Conservation (phyloP, 495 filamentous ascomycete genomes). For the Jackrogersella minutella region DNA sequence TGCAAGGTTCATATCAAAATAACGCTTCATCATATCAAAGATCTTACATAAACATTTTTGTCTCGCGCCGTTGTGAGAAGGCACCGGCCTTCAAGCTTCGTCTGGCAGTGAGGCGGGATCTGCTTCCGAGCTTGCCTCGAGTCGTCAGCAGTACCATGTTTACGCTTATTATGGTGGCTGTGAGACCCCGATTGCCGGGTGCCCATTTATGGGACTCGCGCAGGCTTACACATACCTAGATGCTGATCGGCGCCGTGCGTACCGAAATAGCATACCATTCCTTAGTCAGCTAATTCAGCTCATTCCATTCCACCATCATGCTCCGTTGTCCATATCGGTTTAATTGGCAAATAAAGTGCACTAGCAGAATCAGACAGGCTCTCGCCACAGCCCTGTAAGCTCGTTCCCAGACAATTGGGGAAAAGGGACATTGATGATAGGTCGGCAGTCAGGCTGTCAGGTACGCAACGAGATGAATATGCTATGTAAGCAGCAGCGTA, state of each 20-base stretch:
- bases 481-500: slow-evolving; percentile 5
- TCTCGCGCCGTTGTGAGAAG: no score
- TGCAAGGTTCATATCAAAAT: no score
- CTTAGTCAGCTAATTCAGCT: background rate
- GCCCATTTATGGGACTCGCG: background rate
- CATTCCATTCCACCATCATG: no score
- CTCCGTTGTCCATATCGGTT: background rate
- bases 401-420: background rate
- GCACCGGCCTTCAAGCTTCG: no score
- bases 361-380: no score
- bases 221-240: background rate
- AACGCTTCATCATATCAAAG: no score
- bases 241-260: slow-evolving; percentile 5
- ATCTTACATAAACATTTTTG: no score
- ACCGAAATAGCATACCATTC: slow-evolving; percentile 24
- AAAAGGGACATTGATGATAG: background rate
- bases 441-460: no score
- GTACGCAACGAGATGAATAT: background rate
- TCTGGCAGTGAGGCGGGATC: no score
- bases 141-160: no score
- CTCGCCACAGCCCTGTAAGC: background rate
- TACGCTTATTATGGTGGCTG: slow-evolving; percentile 3
- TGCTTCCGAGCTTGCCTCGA: no score
- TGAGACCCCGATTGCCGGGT: slow-evolving; percentile 11
- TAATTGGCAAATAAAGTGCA: background rate